These are phyloP conservation scores for Cordyceps javanica DNA, from an alignment of 2,329 filamentous ascomycete genomes.

Conservation along the genomic window DNA sequence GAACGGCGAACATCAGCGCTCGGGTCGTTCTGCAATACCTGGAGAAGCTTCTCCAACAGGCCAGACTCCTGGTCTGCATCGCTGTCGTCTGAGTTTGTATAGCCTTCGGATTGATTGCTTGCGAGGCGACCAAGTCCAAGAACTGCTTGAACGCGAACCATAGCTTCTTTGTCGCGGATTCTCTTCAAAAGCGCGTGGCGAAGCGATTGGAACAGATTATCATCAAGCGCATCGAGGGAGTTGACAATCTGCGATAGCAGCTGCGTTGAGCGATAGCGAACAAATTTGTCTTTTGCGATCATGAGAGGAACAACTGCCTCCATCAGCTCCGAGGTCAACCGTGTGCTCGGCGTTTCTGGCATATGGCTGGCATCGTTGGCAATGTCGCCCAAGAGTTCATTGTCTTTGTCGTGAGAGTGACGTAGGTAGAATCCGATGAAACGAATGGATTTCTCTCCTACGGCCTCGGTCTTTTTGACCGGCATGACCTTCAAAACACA, in stretches of 20 bases:
- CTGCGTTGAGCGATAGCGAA: constrained; percentile 85
- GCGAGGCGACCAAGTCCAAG: constrained; percentile 82
- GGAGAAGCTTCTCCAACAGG: constrained; percentile 74
- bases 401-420: constrained; percentile 64
- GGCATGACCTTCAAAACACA: constrained; percentile 77
- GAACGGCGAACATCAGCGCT: constrained; percentile 89
- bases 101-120: constrained; percentile 67
- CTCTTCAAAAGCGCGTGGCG: constrained; percentile 74
- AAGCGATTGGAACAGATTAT: constrained; percentile 80
- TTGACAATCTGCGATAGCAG: constrained; percentile 88
- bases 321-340: constrained; percentile 70
- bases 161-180: constrained; percentile 88
- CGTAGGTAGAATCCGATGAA: constrained; percentile 86
- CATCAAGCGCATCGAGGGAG: constrained; percentile 84
- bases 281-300: constrained; percentile 82
- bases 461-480: constrained; percentile 85
- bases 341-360: constrained; percentile 76
- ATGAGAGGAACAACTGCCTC: constrained; percentile 69
- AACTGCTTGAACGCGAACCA: constrained; percentile 87
- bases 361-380: constrained; percentile 64
- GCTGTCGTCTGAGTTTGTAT: constrained; percentile 63
- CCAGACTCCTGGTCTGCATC: constrained; percentile 58
- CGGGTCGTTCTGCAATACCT: constrained; percentile 87
- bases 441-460: constrained; percentile 76
- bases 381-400: constrained; percentile 54